These are phyloP conservation scores for thale cress (Arabidopsis thaliana) DNA, from an alignment of 345 rosid species.

Conservation along the genomic window DNA sequence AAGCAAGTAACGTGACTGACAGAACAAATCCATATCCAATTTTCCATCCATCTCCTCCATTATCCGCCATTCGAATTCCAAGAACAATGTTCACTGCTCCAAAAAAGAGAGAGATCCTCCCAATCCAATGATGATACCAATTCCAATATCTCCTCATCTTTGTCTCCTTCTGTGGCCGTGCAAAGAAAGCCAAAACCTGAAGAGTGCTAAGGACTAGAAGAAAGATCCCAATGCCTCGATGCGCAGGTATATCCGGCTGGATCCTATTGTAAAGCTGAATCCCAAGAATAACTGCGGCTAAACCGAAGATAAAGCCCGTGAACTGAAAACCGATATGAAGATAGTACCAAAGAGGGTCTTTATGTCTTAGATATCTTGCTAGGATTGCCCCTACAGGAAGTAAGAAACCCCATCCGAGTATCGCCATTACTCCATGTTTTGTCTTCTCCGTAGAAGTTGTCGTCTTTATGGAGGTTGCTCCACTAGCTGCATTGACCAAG, in stretches of 20 bases:
- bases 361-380: conserved; percentile 80
- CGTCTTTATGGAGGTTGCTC: conserved; percentile 47
- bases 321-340: conserved; percentile 70
- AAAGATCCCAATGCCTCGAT: conserved; percentile 87
- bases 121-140: conserved; percentile 89
- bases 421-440: conserved; percentile 74
- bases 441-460: conserved; percentile 56
- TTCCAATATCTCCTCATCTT: conserved; percentile 80
- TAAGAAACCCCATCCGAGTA: conserved; percentile 77
- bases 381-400: conserved; percentile 82
- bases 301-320: conserved; percentile 69
- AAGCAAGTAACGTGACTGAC: conserved; percentile 52
- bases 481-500: conserved; percentile 44
- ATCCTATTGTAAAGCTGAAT: conserved; percentile 61
- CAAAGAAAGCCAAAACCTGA: conserved; percentile 86
- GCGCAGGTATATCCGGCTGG: conserved; percentile 60
- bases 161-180: conserved; percentile 72
- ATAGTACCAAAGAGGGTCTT: conserved; percentile 90
- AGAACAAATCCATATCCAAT: conserved; percentile 78
- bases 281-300: conserved; percentile 70
- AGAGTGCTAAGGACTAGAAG: conserved; percentile 70
- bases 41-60: conserved; percentile 72
- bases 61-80: conserved; percentile 68
- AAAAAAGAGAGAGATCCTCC: conserved; percentile 78
- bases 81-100: conserved; percentile 72